Evolutionary conservation across 768 basidiomycete species (phyloP).

Genomic region (Brasilioporus rufonigricans): DNA sequence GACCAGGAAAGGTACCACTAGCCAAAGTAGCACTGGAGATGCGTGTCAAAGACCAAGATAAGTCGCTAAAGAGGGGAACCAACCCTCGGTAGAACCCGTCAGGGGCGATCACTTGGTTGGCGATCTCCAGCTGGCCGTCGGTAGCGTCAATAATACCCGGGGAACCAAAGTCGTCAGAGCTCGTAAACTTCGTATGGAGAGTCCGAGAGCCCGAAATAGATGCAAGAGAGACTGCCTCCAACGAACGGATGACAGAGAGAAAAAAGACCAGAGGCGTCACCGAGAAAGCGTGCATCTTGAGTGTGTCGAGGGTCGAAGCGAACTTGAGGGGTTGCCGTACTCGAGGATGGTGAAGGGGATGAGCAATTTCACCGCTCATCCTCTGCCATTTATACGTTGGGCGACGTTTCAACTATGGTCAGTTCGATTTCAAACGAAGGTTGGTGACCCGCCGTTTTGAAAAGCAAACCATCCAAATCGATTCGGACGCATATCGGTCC

Average conservation of each 20-base stretch:
- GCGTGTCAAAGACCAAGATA: background rate
- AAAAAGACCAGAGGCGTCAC: conserved; percentile 10
- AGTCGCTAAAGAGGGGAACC: conserved; percentile 2
- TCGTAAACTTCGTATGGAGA: background rate
- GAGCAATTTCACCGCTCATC: background rate
- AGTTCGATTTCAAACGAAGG: conserved; percentile 11
- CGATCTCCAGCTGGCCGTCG: conserved; percentile 35
- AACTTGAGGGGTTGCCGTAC: conserved; percentile 17
- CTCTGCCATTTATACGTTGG: conserved; percentile 9
- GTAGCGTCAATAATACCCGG: conserved; percentile 23
- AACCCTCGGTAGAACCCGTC: conserved; percentile 47
- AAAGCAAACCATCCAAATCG: background rate
- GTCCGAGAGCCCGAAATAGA: conserved; percentile 3
- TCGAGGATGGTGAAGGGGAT: background rate
- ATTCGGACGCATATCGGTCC: background rate
- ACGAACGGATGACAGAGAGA: conserved; percentile 10
- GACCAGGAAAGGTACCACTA: conserved; percentile 47
- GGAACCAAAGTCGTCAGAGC: background rate
- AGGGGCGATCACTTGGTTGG: conserved; percentile 45
- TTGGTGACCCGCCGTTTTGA: background rate
- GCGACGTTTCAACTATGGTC: background rate
- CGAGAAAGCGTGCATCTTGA: conserved; percentile 23
- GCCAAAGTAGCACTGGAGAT: conserved; percentile 40
- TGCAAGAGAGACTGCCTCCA: conserved; percentile 19
- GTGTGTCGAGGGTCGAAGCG: conserved; percentile 5